These are phyloP conservation scores for Calonectria pseudoturangicola DNA, from an alignment of 2,329 filamentous ascomycete genomes.

Conservation along the genomic window DNA sequence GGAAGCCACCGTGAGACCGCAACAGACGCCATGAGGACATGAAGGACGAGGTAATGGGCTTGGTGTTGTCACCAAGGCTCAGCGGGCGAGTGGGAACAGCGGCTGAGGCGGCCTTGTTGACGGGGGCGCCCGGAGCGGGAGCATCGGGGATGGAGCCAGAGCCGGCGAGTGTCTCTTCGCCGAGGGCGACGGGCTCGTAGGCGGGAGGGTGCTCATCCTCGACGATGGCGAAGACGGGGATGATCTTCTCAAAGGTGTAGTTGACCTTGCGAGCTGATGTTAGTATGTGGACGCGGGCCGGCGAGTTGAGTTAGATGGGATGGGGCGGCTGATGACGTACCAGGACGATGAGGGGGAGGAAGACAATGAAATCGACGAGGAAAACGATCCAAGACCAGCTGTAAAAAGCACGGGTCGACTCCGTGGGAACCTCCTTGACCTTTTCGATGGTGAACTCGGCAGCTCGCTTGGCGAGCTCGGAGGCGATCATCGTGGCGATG, in stretches of 20 bases:
- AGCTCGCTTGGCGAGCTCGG: conserved; percentile 59
- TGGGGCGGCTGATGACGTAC: conserved; percentile 58
- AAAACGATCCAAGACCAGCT: conserved; percentile 64
- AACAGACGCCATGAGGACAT: conserved; percentile 74
- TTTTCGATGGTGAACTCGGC: conserved; percentile 44
- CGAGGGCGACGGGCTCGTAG: conserved; percentile 71
- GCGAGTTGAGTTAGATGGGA: too few species aligned
- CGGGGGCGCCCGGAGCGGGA: conserved; percentile 51
- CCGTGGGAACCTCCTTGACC: conserved; percentile 28
- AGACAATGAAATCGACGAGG: conserved; percentile 64
- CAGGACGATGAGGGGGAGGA: conserved; percentile 66
- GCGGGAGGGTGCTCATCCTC: conserved; percentile 74
- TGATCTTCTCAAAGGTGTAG: conserved; percentile 72
- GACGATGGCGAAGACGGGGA: conserved; percentile 73
- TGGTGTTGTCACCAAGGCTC: conserved; percentile 31
- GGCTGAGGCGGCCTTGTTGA: conserved; percentile 59
- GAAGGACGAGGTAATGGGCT: conserved; percentile 69
- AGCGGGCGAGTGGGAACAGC: conserved; percentile 41
- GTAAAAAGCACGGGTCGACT: conserved; percentile 55
- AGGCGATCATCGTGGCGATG: conserved; percentile 46
- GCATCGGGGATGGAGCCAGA: conserved; percentile 59
- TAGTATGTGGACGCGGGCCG: background rate
- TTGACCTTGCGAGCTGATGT: conserved; percentile 59
- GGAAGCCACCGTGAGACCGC: conserved; percentile 76
- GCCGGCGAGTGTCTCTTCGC: conserved; percentile 55